These are phyloP conservation scores for Nevesoporus exiguus DNA, from an alignment of 768 basidiomycete genomes.

Conservation along the genomic window DNA sequence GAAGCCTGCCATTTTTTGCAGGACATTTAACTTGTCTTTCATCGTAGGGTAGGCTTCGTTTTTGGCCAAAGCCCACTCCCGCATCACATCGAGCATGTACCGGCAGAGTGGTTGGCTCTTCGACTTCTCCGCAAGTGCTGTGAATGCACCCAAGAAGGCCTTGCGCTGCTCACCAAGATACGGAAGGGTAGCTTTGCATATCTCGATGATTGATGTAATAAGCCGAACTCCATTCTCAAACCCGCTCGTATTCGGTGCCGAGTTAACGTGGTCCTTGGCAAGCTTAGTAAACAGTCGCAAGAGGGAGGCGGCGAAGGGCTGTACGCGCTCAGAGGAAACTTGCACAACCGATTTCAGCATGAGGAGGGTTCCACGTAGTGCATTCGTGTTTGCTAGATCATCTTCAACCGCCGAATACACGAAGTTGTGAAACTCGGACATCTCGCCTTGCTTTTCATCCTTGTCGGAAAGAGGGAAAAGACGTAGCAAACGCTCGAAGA, in stretches of 20 bases:
- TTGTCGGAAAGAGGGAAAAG: conserved; percentile 77
- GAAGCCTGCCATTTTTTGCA: conserved; percentile 84
- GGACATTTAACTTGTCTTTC: conserved; percentile 90
- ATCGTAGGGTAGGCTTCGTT: conserved; percentile 86
- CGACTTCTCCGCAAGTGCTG: conserved; percentile 86
- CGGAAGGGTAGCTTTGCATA: conserved; percentile 76
- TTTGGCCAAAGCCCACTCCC: conserved; percentile 85
- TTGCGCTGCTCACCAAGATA: conserved; percentile 85
- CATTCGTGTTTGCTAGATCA: conserved; percentile 67
- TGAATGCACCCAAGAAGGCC: conserved; percentile 72
- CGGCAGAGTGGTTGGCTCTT: conserved; percentile 74
- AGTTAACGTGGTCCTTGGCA: conserved; percentile 81
- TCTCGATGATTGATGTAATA: conserved; percentile 78
- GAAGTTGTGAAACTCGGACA: conserved; percentile 75
- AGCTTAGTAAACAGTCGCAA: conserved; percentile 84
- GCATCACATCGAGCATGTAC: conserved; percentile 80
- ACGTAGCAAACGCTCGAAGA: conserved; percentile 76
- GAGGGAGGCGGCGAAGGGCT: conserved; percentile 69
- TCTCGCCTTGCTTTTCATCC: conserved; percentile 66
- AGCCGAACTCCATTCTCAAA: conserved; percentile 62
- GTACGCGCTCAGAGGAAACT: conserved; percentile 77
- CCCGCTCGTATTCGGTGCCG: conserved; percentile 42
- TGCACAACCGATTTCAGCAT: conserved; percentile 86
- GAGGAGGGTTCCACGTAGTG: conserved; percentile 75
- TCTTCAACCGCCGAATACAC: conserved; percentile 74